Evolutionary conservation across 192 early-diverging fungal genomes (phyloP).

Genomic region (Oehlia diaphana): DNA sequence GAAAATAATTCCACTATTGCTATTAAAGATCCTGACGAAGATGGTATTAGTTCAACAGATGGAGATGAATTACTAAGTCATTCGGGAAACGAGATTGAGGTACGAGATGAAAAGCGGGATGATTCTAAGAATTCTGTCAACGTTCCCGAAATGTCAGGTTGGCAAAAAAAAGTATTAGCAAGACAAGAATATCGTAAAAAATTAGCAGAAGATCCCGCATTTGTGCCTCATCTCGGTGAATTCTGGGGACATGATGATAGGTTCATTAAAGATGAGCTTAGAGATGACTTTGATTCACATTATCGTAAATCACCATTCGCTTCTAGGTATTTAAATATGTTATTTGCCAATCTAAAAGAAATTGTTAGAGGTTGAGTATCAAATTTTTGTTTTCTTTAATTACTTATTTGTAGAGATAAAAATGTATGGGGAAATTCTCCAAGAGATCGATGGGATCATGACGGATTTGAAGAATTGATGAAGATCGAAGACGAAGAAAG

Average conservation of each 20-base stretch:
- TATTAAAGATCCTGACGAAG: background rate
- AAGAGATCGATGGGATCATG: constrained; percentile 48
- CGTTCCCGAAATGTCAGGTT: constrained; percentile 4
- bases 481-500: constrained; percentile 41
- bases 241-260: constrained; percentile 64
- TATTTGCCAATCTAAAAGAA: background rate
- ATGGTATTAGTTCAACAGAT: background rate
- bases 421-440: constrained; percentile 11
- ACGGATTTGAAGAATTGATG: constrained; percentile 53
- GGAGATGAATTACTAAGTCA: background rate
- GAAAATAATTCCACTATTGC: background rate
- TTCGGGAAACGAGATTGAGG: background rate
- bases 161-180: constrained; percentile 38
- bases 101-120: background rate
- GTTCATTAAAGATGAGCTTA: constrained; percentile 50
- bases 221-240: constrained; percentile 56
- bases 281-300: constrained; percentile 33
- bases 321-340: constrained; percentile 16
- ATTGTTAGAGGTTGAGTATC: background rate
- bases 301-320: constrained; percentile 8
- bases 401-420: constrained; percentile 2
- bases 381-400: background rate
- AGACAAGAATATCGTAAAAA: constrained; percentile 55
- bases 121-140: background rate
- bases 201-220: constrained; percentile 55